Evolutionary conservation across 768 basidiomycete genomes (phyloP), one percentile per base, ranked within the genome.

Genomic region (Gloeostereum incarnatum): DNA sequence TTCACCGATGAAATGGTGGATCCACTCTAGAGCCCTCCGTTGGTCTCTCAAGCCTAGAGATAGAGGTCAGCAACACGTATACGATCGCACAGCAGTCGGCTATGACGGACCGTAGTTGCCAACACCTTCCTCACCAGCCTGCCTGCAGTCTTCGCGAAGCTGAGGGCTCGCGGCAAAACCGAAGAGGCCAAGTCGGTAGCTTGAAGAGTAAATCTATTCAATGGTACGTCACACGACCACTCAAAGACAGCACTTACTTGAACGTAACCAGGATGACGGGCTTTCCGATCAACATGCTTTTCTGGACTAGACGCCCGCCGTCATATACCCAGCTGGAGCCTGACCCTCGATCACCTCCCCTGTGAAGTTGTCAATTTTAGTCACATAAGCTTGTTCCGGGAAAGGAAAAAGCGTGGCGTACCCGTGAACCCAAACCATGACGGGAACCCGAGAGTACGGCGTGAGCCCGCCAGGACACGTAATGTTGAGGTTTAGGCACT

Each of bases 381-480:
- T n/a, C n/a, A n/a, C n/a, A n/a, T n/a, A n/a, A n/a, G n/a, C n/a
- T n/a, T n/a, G n/a, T n/a, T n/a, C n/a, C n/a, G n/a, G n/a, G n/a
- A 33, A 45, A 39, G 26, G 18, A 38, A 40, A 18, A 29, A 14
- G 29, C 35, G 17, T 20, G 21, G 62, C 75, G 31, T 48, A 87
- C 84, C 85, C 85, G 59, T 88, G 85, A n/a, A 88, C 63, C 85
- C 84, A 88, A 31, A 86, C 55, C 84, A 88, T 85, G 46, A 88
- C 83, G 5, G 85, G 85, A 11, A 80, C 44, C 30, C 62, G 67
- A 27, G 81, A 78, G 32, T 62, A 60, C 3, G 68, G 48, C 3
- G 56, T 63, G 14, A 77, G 61, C 13, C 71, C 73, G 18, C 69
- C 74, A 7, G 85, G 85, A 40, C 73, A 71, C n/a, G 82, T 84